phyloP scores from a whole-genome alignment of 2,329 filamentous ascomycete species.

The Cladosporium halotolerans region DNA sequence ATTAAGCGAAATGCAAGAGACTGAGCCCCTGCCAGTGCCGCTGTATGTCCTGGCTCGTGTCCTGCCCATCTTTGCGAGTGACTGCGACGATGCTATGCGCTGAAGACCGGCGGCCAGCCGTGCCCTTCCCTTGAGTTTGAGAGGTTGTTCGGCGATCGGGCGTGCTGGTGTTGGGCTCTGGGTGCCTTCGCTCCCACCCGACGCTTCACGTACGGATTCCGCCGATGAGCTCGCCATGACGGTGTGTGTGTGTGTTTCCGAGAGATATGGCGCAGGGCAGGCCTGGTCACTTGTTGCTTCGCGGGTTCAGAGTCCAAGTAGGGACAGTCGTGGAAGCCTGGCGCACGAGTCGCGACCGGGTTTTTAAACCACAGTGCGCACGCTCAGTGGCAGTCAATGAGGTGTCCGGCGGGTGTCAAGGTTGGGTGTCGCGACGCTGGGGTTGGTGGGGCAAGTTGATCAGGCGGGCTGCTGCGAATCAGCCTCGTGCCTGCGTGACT shows the following conservation, averaged over 20 bases:
- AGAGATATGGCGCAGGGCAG: neutral
- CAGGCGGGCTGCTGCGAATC: neutral
- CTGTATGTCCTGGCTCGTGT: constrained; percentile 57
- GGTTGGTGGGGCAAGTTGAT: neutral
- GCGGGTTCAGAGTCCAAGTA: neutral
- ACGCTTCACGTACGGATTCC: constrained; percentile 13
- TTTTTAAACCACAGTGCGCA: neutral
- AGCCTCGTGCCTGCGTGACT: constrained; percentile 5
- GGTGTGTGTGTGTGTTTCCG: constrained; percentile 1
- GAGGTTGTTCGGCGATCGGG: constrained; percentile 27
- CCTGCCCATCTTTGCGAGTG: constrained; percentile 58
- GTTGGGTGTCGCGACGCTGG: neutral
- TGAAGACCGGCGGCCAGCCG: constrained; percentile 68
- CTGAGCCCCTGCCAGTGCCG: constrained; percentile 54
- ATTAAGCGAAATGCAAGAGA: constrained; percentile 59
- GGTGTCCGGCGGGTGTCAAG: neutral
- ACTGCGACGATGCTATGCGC: constrained; percentile 74
- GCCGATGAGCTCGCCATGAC: constrained; percentile 16
- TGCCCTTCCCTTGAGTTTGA: constrained; percentile 62
- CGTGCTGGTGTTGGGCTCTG: constrained; percentile 19
- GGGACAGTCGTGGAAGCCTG: neutral
- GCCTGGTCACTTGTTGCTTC: constrained; percentile 5
- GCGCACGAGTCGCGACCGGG: neutral
- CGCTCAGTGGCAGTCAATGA: neutral
- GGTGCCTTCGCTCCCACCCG: neutral